Conservation (phyloP, 768 basidiomycete genomes). For the Suillus clintonianus region DNA sequence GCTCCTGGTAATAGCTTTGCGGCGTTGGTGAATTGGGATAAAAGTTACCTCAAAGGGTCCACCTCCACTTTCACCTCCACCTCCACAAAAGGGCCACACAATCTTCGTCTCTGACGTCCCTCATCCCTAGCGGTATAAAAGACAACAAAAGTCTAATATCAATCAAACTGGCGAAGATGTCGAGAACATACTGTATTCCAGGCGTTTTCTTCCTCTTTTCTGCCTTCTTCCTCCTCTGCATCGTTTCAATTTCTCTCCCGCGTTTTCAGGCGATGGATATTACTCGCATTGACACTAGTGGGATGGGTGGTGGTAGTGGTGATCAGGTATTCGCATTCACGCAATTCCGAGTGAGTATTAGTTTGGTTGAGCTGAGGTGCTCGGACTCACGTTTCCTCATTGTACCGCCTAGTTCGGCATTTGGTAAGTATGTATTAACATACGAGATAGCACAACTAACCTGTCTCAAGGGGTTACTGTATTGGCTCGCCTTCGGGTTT, state of each 20-base stretch:
- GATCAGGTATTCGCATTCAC: constrained; percentile 28
- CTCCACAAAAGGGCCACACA: not conserved
- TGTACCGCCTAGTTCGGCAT: constrained; percentile 58
- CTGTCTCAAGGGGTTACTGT: constrained; percentile 58
- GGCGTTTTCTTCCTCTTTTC: constrained; percentile 56
- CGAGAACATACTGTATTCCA: constrained; percentile 60
- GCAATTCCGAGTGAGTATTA: constrained; percentile 54
- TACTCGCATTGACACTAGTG: constrained; percentile 53
- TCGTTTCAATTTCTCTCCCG: constrained; percentile 74
- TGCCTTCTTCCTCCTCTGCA: constrained; percentile 66
- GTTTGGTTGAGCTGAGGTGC: constrained; percentile 2
- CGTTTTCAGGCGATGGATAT: constrained; percentile 69
- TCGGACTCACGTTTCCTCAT: constrained; percentile 2
- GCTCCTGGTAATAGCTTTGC: not conserved
- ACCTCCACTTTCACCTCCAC: not conserved
- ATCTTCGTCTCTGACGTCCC: not conserved
- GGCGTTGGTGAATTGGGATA: not conserved
- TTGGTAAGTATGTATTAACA: constrained; percentile 46
- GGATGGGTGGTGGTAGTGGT: constrained; percentile 25
- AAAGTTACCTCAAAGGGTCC: not conserved
- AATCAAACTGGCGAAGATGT: constrained; percentile 30
- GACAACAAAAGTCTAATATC: not conserved
- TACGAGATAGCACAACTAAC: constrained; percentile 10
- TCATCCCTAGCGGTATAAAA: not conserved
- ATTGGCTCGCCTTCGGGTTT: constrained; percentile 39